These are phyloP conservation scores for Gracilaria gracilis DNA, from an alignment of 23 red algal species.

Conservation along the genomic window DNA sequence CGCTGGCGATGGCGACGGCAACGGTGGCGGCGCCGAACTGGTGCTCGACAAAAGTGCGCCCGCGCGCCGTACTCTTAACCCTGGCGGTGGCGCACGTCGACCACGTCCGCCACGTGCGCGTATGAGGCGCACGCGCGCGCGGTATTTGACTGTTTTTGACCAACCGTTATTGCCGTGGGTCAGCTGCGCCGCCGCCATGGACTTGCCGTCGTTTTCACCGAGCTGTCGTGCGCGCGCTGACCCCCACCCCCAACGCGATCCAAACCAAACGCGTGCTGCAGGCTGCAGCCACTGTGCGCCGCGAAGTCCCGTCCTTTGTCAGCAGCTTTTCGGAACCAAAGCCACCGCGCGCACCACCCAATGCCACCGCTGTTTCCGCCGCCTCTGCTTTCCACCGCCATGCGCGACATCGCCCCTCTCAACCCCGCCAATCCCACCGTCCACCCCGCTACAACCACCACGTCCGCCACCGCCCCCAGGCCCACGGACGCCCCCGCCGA, in stretches of 20 bases:
- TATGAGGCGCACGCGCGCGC: no score
- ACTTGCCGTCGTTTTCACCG: background rate
- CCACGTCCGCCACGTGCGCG: background rate
- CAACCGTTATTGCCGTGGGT: no score
- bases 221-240: background rate
- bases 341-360: conserved; percentile 52
- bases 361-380: no score
- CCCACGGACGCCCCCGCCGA: background rate
- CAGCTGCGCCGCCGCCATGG: background rate
- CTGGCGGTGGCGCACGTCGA: no score
- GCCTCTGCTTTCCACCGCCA: no score
- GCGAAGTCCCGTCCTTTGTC: conserved; percentile 24
- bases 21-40: background rate
- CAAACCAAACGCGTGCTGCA: conserved; percentile 19
- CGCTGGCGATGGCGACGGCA: background rate
- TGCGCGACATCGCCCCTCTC: no score
- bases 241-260: background rate
- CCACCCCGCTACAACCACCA: no score
- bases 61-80: background rate
- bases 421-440: no score
- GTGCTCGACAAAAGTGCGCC: background rate
- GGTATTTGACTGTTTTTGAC: no score
- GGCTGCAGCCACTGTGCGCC: conserved; percentile 30
- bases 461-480: background rate
- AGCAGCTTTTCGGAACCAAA: background rate